Percentiles rank a stretch among this genome's conserved stretches.
Conservation (phyloP, 2,329 filamentous ascomycete species). For the Domatiomyces catenatus region DNA sequence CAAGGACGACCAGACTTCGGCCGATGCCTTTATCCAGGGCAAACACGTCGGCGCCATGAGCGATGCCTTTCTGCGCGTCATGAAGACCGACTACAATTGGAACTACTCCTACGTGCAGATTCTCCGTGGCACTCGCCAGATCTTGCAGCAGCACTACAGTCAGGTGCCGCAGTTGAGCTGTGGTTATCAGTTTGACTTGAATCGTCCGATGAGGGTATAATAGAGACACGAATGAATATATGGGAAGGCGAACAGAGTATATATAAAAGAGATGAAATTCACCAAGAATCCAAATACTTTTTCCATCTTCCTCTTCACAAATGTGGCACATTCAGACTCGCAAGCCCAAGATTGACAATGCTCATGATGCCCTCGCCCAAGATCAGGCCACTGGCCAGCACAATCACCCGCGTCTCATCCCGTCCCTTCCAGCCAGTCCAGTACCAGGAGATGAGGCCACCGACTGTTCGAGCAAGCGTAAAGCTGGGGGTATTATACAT, state of each 20-base stretch:
- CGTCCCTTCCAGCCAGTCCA: slow-evolving; percentile 45
- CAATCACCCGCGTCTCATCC: slow-evolving; percentile 54
- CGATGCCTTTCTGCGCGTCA: slow-evolving; percentile 15
- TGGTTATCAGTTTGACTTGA: slow-evolving; percentile 17
- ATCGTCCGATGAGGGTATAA: slow-evolving; percentile 20
- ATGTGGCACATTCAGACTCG: slow-evolving; percentile 62
- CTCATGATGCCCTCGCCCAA: slow-evolving; percentile 83
- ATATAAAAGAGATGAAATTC: neutral
- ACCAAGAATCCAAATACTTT: neutral
- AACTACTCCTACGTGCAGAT: slow-evolving; percentile 17
- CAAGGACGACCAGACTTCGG: slow-evolving; percentile 36
- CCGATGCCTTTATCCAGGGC: slow-evolving; percentile 33
- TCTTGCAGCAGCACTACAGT: slow-evolving; percentile 18
- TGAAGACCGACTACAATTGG: slow-evolving; percentile 14
- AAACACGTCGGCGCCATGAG: slow-evolving; percentile 19
- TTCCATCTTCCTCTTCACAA: slow-evolving; percentile 28
- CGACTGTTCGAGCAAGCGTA: slow-evolving; percentile 72
- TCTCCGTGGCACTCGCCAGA: slow-evolving; percentile 18
- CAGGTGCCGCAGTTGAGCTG: slow-evolving; percentile 21
- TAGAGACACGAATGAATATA: slow-evolving; percentile 5
- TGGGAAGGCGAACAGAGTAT: too few relatives aligned
- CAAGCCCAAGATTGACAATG: slow-evolving; percentile 73
- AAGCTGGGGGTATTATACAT: slow-evolving; percentile 98
- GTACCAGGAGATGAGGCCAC: slow-evolving; percentile 62
- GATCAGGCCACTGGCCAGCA: slow-evolving; percentile 81